Evolutionary conservation across 768 basidiomycete genomes (phyloP).

Genomic region (Boletellus sp.): DNA sequence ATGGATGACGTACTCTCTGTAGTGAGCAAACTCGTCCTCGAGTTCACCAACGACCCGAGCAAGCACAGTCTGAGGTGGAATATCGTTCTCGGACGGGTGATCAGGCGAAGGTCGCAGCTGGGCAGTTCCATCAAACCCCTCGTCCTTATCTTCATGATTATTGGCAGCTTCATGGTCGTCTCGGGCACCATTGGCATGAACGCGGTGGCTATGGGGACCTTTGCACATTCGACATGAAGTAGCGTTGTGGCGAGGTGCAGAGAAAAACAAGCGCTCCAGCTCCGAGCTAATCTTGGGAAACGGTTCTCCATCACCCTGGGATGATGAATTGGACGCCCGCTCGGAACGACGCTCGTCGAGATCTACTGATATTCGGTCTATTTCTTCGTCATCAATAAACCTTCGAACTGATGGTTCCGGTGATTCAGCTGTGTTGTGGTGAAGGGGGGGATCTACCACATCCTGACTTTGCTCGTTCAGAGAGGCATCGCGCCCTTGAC

Average conservation of each 20-base stretch:
- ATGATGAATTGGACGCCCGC: slow-evolving; percentile 33
- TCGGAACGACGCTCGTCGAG: slow-evolving; percentile 64
- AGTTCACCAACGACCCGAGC: slow-evolving; percentile 79
- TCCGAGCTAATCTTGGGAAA: slow-evolving; percentile 84
- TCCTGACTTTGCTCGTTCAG: slow-evolving; percentile 4
- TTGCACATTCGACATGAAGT: slow-evolving; percentile 64
- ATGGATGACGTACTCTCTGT: slow-evolving; percentile 69
- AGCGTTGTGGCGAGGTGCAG: slow-evolving; percentile 70
- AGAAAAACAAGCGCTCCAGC: slow-evolving; percentile 80
- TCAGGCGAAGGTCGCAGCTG: slow-evolving; percentile 3
- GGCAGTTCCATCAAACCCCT: slow-evolving; percentile 12
- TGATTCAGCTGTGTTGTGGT: slow-evolving; percentile 1
- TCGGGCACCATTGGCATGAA: slow-evolving; percentile 45
- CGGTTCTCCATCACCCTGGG: slow-evolving; percentile 29
- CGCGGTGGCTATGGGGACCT: slow-evolving; percentile 34
- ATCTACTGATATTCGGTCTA: slow-evolving; percentile 62
- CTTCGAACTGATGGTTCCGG: slow-evolving; percentile 19
- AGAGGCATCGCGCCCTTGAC: slow-evolving; percentile 46
- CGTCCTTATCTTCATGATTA: slow-evolving; percentile 11
- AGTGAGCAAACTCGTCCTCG: slow-evolving; percentile 93
- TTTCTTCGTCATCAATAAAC: slow-evolving; percentile 55
- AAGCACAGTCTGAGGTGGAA: slow-evolving; percentile 88
- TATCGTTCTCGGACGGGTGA: slow-evolving; percentile 19
- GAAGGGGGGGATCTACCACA: not conserved
- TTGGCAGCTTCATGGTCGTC: slow-evolving; percentile 8